Base-by-base conservation (phyloP, 352 stramenopile species). In the Phytophthora brassicae region DNA sequence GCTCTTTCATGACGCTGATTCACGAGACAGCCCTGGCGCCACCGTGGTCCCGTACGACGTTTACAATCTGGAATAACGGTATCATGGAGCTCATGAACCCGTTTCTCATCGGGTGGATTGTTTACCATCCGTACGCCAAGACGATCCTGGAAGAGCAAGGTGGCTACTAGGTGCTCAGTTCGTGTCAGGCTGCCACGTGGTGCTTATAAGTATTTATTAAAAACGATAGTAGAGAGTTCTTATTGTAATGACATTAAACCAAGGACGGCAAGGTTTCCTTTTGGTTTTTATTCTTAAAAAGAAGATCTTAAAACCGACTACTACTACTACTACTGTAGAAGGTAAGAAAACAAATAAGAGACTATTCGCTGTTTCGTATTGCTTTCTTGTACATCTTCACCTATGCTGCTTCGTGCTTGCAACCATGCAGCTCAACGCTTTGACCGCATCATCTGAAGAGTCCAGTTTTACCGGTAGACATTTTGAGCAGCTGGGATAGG, bases 111-210 rank as follows among this genome's bases (percentile, higher is more conserved):
- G 76, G 76, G 1, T 79, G 72, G 55, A 80, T 87, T 57, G 66
- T 84, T 20, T 86, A 86, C 42, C 74, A 90, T 51, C 78, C 78
- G 44, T 88, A 84, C 38, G 68, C 79, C 23, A 90, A 86, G 59
- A 72, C 68, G 8, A 54, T 84, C 7, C 49, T 88, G 28, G 69
- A 76, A 33, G 19, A 28, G 0, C 45, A 47, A 26, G 26, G 45
- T 22, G 14, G 42, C 58, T 67, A 66, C 39, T 73, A 55, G 19
- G 14, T 19, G 33, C 38, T 42, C 0, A 4, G 35, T n/a, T 17
- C 36, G 17, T 42, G 31, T 20, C 7, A 43, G 8, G 26, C 26
- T 31, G 26, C 8, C 26, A 31, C 26, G 4, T 31, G 4, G 8
- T 9, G 14, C 17, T 6, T n/a, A 43, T 35, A 56, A 61, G n/a